These are phyloP conservation scores for Colletotrichum cuscutae DNA, from an alignment of 2,329 filamentous ascomycete species.

Conservation along the genomic window DNA sequence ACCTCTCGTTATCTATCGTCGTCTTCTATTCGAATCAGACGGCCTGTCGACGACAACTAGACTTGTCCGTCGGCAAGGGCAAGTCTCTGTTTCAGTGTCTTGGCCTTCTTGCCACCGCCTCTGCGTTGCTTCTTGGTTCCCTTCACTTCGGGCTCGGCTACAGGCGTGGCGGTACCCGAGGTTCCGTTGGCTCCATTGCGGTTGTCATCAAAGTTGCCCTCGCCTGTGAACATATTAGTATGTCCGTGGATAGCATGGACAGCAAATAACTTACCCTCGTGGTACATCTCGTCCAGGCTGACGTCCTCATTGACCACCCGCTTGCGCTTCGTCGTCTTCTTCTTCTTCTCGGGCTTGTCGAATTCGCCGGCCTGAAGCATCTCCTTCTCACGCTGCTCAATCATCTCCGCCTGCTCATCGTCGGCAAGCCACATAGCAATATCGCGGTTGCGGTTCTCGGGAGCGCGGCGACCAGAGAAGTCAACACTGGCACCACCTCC, in stretches of 20 bases:
- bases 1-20: neutral
- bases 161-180: conserved; percentile 87
- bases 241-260: neutral
- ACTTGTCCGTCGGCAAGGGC: conserved; percentile 73
- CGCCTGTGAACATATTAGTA: conserved; percentile 68
- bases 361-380: conserved; percentile 77
- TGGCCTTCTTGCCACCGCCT: conserved; percentile 67
- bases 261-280: conserved; percentile 81
- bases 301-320: conserved; percentile 59
- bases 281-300: conserved; percentile 97
- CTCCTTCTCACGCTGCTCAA: conserved; percentile 93
- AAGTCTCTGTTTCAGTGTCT: conserved; percentile 75
- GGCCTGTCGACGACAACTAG: neutral
- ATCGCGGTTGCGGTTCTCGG: conserved; percentile 95
- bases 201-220: conserved; percentile 97
- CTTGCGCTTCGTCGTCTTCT: conserved; percentile 67
- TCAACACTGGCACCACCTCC: conserved; percentile 92
- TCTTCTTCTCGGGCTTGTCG: conserved; percentile 64
- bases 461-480: conserved; percentile 89
- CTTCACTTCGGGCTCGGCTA: conserved; percentile 61
- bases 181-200: conserved; percentile 48
- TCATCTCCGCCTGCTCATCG: conserved; percentile 93
- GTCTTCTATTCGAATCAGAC: conserved; percentile 5
- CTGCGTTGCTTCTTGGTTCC: conserved; percentile 62
- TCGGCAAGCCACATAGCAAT: conserved; percentile 99